Evolutionary conservation across 768 basidiomycete genomes (phyloP).

Genomic region (Leccinum rimulosum): DNA sequence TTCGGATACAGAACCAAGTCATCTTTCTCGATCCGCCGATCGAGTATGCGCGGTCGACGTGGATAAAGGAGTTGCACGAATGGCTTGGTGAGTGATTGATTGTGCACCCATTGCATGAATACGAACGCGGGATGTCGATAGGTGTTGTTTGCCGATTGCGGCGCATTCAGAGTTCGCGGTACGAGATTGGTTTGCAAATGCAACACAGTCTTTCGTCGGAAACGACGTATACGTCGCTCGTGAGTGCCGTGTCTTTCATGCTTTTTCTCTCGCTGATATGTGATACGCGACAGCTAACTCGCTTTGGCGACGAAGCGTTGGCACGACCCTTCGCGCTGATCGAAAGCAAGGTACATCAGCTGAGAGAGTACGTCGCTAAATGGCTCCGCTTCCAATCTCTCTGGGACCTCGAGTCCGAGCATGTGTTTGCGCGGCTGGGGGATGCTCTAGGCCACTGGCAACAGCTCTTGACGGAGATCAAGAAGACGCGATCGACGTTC

Average conservation of each 20-base stretch:
- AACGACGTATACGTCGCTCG: constrained; percentile 79
- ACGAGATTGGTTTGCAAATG: constrained; percentile 96
- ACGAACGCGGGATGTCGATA: constrained; percentile 26
- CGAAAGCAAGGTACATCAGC: constrained; percentile 82
- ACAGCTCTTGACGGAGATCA: constrained; percentile 93
- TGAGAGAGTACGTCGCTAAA: constrained; percentile 90
- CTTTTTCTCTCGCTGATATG: constrained; percentile 8
- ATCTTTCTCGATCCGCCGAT: constrained; percentile 98
- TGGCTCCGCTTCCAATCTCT: constrained; percentile 99
- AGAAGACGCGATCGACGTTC: constrained; percentile 93
- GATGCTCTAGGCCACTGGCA: constrained; percentile 95
- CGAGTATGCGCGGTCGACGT: constrained; percentile 86
- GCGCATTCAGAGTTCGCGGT: constrained; percentile 91
- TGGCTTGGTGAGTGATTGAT: constrained; percentile 62
- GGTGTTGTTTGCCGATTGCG: constrained; percentile 85
- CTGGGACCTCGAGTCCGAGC: constrained; percentile 97
- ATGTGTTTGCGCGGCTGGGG: constrained; percentile 92
- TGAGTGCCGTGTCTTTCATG: not conserved
- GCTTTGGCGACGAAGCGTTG: constrained; percentile 69
- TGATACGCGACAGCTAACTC: constrained; percentile 54
- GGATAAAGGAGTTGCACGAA: constrained; percentile 87
- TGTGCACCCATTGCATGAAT: not conserved
- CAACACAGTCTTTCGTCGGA: constrained; percentile 63
- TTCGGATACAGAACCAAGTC: constrained; percentile 97
- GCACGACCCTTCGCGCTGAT: constrained; percentile 82